Evolutionary conservation across 2,329 filamentous ascomycete genomes (phyloP).

Genomic region (Ceratocystis colombiana): DNA sequence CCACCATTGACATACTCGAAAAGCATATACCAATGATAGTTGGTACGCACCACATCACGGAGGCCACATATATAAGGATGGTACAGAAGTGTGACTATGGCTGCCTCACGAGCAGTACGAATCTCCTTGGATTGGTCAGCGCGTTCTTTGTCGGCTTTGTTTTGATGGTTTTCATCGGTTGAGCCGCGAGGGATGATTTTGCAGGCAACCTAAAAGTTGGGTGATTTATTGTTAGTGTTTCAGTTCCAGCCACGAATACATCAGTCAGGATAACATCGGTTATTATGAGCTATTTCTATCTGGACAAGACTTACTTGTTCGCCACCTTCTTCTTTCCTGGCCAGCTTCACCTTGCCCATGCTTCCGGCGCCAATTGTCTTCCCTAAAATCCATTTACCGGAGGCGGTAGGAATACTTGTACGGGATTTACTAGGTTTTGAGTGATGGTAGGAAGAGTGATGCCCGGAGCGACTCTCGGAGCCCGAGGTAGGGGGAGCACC

Average conservation of each 20-base stretch:
- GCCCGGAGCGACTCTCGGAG: slow-evolving; percentile 18
- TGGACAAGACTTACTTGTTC: slow-evolving; percentile 59
- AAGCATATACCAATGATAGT: slow-evolving; percentile 99
- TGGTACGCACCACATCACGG: slow-evolving; percentile 87
- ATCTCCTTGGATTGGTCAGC: slow-evolving; percentile 96
- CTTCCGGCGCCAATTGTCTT: slow-evolving; percentile 96
- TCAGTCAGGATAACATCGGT: not conserved
- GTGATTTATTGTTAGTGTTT: slow-evolving; percentile 11
- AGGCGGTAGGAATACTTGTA: slow-evolving; percentile 80
- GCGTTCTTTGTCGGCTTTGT: slow-evolving; percentile 65
- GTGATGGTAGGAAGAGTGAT: slow-evolving; percentile 23
- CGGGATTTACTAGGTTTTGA: slow-evolving; percentile 46
- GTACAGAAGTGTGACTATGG: slow-evolving; percentile 86
- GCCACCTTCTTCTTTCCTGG: slow-evolving; percentile 76
- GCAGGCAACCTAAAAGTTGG: slow-evolving; percentile 64
- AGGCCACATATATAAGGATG: slow-evolving; percentile 95
- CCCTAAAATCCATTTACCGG: slow-evolving; percentile 87
- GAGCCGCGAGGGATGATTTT: slow-evolving; percentile 93
- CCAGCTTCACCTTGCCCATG: slow-evolving; percentile 98
- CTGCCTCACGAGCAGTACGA: slow-evolving; percentile 85
- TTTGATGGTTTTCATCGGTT: slow-evolving; percentile 70
- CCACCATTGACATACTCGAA: slow-evolving; percentile 98
- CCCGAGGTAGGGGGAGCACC: slow-evolving; percentile 10
- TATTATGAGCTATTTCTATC: not conserved
- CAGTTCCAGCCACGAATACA: not conserved